A percentile compares a stretch with the other conserved stretches of the same genome.
Evolutionary conservation across 345 rosid genomes (phyloP).

Genomic region (Euphorbia lathyris): DNA sequence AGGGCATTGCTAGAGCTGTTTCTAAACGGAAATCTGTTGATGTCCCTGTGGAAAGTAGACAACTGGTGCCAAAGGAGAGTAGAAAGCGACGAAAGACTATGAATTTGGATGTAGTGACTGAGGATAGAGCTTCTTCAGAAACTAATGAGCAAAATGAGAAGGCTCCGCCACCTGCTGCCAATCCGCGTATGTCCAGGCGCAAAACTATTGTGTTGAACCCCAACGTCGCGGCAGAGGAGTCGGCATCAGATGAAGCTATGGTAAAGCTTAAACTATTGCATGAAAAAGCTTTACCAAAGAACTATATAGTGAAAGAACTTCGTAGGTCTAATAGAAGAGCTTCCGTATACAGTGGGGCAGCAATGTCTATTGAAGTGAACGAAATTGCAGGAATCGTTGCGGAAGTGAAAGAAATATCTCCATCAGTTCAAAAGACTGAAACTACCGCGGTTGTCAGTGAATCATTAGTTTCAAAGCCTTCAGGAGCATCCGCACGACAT

Average conservation of each 20-base stretch:
- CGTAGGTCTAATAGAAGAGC: constrained; percentile 16
- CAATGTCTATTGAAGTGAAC: too few relatives aligned
- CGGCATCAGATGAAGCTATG: background rate
- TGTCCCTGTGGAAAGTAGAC: constrained; percentile 11
- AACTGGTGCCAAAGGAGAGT: constrained; percentile 7
- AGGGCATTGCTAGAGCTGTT: constrained; percentile 8
- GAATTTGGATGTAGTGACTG: constrained; percentile 6
- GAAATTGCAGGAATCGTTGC: too few relatives aligned
- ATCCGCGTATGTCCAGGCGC: constrained; percentile 30
- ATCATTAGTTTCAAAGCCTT: too few relatives aligned
- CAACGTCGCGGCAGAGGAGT: background rate
- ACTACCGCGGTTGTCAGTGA: too few relatives aligned
- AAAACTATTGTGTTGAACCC: constrained; percentile 18
- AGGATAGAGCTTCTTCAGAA: constrained; percentile 18
- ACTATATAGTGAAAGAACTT: background rate
- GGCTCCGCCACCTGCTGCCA: constrained; percentile 9
- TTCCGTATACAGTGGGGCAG: constrained; percentile 12
- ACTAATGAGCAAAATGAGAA: constrained; percentile 11
- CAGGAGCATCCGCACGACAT: too few relatives aligned
- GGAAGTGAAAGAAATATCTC: too few relatives aligned
- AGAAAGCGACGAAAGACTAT: constrained; percentile 15
- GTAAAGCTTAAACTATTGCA: background rate
- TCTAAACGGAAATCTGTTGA: constrained; percentile 22
- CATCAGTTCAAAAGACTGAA: too few relatives aligned
- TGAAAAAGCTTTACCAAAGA: constrained; percentile 4